phyloP scores from a whole-genome alignment of 2,329 filamentous ascomycete species.

The Sporothrix dimorphospora region DNA sequence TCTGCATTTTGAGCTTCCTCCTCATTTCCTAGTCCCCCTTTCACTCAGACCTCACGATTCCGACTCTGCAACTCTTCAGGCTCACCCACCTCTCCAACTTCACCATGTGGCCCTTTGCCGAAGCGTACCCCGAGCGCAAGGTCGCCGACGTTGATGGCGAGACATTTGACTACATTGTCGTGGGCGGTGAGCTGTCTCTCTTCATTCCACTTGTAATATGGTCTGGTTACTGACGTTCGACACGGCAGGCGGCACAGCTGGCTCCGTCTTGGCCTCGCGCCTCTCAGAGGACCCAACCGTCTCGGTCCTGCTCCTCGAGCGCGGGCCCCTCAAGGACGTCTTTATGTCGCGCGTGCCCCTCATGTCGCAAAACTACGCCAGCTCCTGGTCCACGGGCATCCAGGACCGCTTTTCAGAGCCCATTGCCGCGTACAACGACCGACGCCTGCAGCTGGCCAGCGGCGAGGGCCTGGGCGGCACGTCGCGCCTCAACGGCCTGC shows the following conservation, averaged over 20 bases:
- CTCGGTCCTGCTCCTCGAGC: constrained; percentile 46
- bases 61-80: too few species aligned
- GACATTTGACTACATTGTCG: constrained; percentile 51
- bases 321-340: constrained; percentile 40
- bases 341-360: constrained; percentile 41
- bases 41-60: not conserved
- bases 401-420: constrained; percentile 38
- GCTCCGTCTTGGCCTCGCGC: constrained; percentile 51
- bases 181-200: constrained; percentile 41
- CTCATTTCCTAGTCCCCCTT: not conserved
- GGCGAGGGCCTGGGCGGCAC: constrained; percentile 42
- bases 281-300: constrained; percentile 45
- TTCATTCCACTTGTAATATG: not conserved
- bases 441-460: constrained; percentile 34
- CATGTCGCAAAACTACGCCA: constrained; percentile 37
- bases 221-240: not conserved
- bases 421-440: constrained; percentile 33
- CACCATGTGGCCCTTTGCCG: constrained; percentile 37
- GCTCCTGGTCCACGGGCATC: constrained; percentile 36
- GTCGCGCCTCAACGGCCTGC: constrained; percentile 41
- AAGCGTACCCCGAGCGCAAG: constrained; percentile 36
- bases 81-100: not conserved
- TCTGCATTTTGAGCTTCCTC: not conserved
- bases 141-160: constrained; percentile 36
- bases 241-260: constrained; percentile 49